Percentiles rank a stretch among this genome's conserved stretches.
phyloP scores from a whole-genome alignment of 306 rosid species.

The Ammopiptanthus mongolicus region DNA sequence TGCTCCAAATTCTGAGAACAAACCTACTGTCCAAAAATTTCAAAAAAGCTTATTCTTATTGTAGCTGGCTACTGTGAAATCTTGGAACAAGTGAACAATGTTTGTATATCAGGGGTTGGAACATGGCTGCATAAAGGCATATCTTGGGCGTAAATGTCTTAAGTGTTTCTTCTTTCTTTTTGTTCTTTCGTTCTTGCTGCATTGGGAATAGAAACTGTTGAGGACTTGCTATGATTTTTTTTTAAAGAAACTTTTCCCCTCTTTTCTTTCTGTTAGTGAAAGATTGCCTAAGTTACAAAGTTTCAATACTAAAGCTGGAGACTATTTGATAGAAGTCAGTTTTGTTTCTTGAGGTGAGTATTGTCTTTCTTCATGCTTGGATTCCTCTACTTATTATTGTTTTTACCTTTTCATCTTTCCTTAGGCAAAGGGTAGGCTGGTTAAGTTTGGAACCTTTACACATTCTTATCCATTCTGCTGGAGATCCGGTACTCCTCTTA shows the following conservation, averaged over 20 bases:
- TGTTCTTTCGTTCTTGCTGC: neutral
- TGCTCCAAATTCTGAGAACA: neutral
- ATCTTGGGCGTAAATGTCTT: neutral
- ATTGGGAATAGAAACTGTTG: neutral
- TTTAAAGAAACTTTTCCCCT: neutral
- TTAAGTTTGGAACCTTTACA: slow-evolving; percentile 65
- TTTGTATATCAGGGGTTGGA: neutral
- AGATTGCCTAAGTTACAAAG: neutral
- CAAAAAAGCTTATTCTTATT: neutral
- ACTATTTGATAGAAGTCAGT: slow-evolving; percentile 5
- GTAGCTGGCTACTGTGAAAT: neutral
- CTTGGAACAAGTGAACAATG: neutral
- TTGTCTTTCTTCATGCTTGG: neutral
- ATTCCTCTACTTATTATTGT: neutral
- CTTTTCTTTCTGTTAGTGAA: neutral
- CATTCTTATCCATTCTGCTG: slow-evolving; percentile 94
- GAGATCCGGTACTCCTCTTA: slow-evolving; percentile 93
- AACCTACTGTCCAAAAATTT: neutral
- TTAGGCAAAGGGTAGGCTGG: slow-evolving; percentile 84
- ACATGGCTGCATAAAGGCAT: neutral
- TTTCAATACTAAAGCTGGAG: neutral
- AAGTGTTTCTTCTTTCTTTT: neutral
- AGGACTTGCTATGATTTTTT: neutral
- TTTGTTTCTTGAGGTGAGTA: neutral
- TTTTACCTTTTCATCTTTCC: slow-evolving; percentile 23